Conservation (phyloP, 441 rosid genomes). For the Gossypium davidsonii region DNA sequence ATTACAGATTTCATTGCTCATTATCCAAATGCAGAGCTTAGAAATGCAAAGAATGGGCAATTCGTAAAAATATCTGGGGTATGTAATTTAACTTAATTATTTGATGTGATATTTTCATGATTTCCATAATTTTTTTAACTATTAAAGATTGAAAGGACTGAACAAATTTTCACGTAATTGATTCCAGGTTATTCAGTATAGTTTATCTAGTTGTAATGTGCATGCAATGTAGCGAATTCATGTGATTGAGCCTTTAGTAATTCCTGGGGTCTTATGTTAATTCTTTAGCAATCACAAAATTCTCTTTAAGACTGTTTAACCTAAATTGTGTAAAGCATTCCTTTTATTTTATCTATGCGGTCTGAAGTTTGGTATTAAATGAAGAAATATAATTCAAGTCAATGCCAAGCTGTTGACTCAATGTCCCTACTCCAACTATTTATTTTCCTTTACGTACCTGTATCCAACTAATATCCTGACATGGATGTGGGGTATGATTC, state of each 20-base stretch:
- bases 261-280: background rate
- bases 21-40: constrained; percentile 85
- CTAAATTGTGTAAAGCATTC: too few species aligned
- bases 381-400: too few species aligned
- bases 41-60: constrained; percentile 97
- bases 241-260: background rate
- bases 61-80: constrained; percentile 98
- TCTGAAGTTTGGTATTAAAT: too few species aligned
- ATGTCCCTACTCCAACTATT: too few species aligned
- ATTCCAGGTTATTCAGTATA: background rate
- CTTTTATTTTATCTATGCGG: too few species aligned
- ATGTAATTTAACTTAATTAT: constrained; percentile 18
- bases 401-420: too few species aligned
- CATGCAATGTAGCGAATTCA: background rate
- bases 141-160: background rate
- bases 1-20: constrained; percentile 61
- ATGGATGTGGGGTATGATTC: too few species aligned
- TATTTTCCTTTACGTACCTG: too few species aligned
- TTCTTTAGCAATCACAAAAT: background rate
- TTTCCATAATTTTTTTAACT: background rate
- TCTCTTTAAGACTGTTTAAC: too few species aligned
- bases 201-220: background rate
- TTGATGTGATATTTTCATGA: background rate
- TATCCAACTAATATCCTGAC: too few species aligned
- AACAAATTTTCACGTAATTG: background rate